Conservation (phyloP, 2,329 filamentous ascomycete species). For the Thielaviopsis euricoi region DNA sequence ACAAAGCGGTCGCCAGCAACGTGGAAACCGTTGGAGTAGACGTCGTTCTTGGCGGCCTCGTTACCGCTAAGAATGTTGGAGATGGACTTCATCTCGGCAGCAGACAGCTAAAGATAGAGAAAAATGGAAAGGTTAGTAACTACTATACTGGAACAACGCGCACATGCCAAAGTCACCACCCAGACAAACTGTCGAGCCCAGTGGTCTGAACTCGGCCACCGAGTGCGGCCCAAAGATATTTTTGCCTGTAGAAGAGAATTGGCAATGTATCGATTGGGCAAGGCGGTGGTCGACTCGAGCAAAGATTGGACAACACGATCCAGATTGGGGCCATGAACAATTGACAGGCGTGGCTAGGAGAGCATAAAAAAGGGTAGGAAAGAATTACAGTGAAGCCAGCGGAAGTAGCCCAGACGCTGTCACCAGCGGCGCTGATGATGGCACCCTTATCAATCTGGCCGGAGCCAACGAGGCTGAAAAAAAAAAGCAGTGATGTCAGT, state of each 20-base stretch:
- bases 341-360: too few species aligned
- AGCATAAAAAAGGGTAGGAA: not conserved
- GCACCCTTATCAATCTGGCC: constrained; percentile 70
- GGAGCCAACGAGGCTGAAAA: constrained; percentile 63
- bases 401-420: constrained; percentile 62
- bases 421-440: constrained; percentile 67
- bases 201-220: too few species aligned
- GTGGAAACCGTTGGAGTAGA: constrained; percentile 57
- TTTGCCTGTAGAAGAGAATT: too few species aligned
- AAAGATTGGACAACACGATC: too few species aligned
- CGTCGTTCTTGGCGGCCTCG: constrained; percentile 39
- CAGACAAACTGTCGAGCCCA: too few species aligned
- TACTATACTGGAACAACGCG: too few species aligned
- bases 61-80: constrained; percentile 32
- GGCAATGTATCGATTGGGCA: too few species aligned
- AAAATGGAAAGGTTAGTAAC: too few species aligned
- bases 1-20: constrained; percentile 66
- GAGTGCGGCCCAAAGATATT: too few species aligned
- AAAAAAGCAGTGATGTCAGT: constrained; percentile 11
- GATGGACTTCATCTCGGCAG: constrained; percentile 43
- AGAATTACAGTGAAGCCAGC: constrained; percentile 53
- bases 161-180: too few species aligned
- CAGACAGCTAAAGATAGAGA: constrained; percentile 10
- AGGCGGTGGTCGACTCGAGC: too few species aligned
- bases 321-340: too few species aligned